These are phyloP conservation scores for Verruconis gallopava DNA, from an alignment of 2,329 filamentous ascomycete species.

Conservation along the genomic window DNA sequence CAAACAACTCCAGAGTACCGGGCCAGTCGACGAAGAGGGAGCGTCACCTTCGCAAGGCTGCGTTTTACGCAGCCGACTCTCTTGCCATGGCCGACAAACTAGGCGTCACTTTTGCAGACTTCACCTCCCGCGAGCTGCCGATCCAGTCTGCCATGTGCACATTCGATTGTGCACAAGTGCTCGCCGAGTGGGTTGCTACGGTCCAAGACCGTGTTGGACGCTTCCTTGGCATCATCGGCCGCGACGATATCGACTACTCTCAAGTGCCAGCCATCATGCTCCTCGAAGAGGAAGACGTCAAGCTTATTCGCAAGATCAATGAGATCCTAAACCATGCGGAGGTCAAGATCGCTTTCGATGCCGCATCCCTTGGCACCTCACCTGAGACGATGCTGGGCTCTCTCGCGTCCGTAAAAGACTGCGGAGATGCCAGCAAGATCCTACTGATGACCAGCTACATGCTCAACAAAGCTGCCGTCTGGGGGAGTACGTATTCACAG, in stretches of 20 bases:
- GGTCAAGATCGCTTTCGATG: constrained; percentile 57
- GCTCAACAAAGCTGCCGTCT: constrained; percentile 78
- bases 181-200: constrained; percentile 88
- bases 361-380: constrained; percentile 23
- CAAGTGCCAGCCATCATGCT: constrained; percentile 82
- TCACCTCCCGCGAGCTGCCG: constrained; percentile 71
- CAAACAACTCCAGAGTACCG: neutral
- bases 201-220: constrained; percentile 88
- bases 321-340: constrained; percentile 67
- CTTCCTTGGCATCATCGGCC: constrained; percentile 75
- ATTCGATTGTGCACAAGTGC: constrained; percentile 85
- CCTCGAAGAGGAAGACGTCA: constrained; percentile 81
- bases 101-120: constrained; percentile 73
- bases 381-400: constrained; percentile 37
- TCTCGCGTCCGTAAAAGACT: constrained; percentile 43
- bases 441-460: constrained; percentile 74
- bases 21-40: constrained; percentile 57
- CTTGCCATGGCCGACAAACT: constrained; percentile 78
- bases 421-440: constrained; percentile 74
- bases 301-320: constrained; percentile 69
- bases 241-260: constrained; percentile 63
- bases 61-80: constrained; percentile 86
- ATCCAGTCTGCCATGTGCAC: constrained; percentile 84
- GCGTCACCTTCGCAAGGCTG: constrained; percentile 81
- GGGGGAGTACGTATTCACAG: constrained; percentile 57